phyloP scores from a whole-genome alignment of 768 basidiomycete species.

The Naganishia kalamii region DNA sequence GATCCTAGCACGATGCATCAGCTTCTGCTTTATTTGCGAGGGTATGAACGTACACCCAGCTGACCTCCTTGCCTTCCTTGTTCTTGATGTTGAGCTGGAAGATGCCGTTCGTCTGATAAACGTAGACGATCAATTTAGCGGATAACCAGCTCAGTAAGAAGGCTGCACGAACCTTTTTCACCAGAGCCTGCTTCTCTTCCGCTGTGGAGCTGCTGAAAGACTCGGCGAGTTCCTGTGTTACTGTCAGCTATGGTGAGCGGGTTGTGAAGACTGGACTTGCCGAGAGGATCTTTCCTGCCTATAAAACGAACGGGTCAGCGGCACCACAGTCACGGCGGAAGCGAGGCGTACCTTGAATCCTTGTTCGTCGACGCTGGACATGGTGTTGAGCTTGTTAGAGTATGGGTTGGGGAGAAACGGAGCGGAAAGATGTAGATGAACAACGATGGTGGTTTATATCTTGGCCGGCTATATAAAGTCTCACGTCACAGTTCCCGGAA shows the following conservation, averaged over 20 bases:
- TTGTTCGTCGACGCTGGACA: background rate
- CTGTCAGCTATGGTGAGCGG: background rate
- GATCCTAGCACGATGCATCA: slow-evolving; percentile 53
- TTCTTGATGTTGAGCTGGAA: slow-evolving; percentile 80
- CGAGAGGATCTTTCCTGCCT: slow-evolving; percentile 2
- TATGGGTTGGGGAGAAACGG: background rate
- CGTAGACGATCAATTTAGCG: background rate
- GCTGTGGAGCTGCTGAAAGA: slow-evolving; percentile 41
- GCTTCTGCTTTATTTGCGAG: background rate
- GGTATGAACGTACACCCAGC: slow-evolving; percentile 53
- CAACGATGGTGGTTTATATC: background rate
- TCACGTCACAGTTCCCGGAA: background rate
- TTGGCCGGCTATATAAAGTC: background rate
- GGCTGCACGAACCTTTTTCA: slow-evolving; percentile 45
- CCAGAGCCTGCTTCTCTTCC: slow-evolving; percentile 42
- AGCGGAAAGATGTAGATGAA: background rate
- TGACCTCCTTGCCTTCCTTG: slow-evolving; percentile 60
- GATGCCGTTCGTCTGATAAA: slow-evolving; percentile 68
- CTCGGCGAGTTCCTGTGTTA: background rate
- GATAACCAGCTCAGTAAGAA: slow-evolving; percentile 12
- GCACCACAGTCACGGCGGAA: background rate
- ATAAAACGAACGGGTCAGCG: background rate
- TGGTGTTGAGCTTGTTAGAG: background rate
- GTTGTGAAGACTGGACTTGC: background rate
- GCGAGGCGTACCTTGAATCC: background rate